Evolutionary conservation across 1,284 basidiomycete species (phyloP).

Genomic region (Baeospora myosura): DNA sequence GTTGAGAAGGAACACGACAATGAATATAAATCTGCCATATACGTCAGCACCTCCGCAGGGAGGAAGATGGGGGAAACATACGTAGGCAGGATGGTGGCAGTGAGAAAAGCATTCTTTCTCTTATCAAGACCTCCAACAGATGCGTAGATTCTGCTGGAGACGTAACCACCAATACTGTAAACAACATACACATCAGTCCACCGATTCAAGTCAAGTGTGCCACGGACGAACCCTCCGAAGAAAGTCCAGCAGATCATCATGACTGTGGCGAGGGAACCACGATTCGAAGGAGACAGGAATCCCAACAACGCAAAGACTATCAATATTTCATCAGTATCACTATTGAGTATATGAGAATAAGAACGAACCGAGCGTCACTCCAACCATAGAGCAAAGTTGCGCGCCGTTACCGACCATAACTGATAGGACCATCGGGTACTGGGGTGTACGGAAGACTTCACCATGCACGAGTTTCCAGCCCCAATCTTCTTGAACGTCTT

Average conservation of each 20-base stretch:
- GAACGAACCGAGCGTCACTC: conserved; percentile 71
- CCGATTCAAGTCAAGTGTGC: background rate
- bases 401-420: conserved; percentile 87
- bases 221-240: conserved; percentile 64
- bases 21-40: conserved; percentile 61
- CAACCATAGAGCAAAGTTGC: conserved; percentile 86
- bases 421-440: conserved; percentile 72
- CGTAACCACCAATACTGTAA: conserved; percentile 78
- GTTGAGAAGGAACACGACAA: conserved; percentile 79
- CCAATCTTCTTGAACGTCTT: conserved; percentile 97
- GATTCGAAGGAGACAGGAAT: conserved; percentile 94
- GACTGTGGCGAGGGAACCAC: conserved; percentile 90
- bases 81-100: conserved; percentile 86
- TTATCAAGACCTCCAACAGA: conserved; percentile 79
- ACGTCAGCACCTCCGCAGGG: conserved; percentile 10
- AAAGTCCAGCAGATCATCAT: conserved; percentile 96
- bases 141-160: conserved; percentile 79
- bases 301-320: conserved; percentile 91
- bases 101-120: conserved; percentile 80
- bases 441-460: conserved; percentile 89
- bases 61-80: conserved; percentile 28
- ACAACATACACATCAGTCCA: conserved; percentile 1
- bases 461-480: conserved; percentile 98
- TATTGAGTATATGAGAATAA: background rate
- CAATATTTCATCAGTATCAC: background rate